Evolutionary conservation across 1,139 yeast genomes (phyloP), one percentile per base, ranked within the genome.

Genomic region (Geotrichum phurueaensis): DNA sequence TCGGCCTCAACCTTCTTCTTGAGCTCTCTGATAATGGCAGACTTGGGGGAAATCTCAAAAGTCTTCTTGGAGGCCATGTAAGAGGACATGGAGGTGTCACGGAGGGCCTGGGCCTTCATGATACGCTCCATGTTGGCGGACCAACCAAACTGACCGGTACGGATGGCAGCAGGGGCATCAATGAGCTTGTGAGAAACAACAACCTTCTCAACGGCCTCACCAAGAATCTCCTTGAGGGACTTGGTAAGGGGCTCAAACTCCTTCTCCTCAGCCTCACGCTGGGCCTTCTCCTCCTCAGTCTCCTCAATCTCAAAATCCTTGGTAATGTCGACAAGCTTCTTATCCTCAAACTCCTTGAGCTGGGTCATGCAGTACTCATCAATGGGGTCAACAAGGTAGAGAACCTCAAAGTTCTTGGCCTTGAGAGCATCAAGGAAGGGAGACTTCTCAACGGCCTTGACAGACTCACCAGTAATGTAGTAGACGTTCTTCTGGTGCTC

Each of bases 91-190:
- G 96, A 85, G 71, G 96, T 89, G 79, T 94, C 99, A 83, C 99
- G 92, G 74, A 94, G 84, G 72, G 99, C 99, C 84, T 94, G 99
- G 67, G 99, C 99, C 85, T 94, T 94, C 99, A 94, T 95, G 84
- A 94, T 94, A 87, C 99, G 94, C 84, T 94, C 99, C 99, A 95
- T 95, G 84, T 94, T 94, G 73, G 99, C 99, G 70, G 99, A 94
- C 99, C 99, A 94, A 78, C 99, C 99, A 78, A 94, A 94, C 83
- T 94, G 99, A 72, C 97, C 98, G 70, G 99, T 94, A 85, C 98
- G 91, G 77, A 94, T 92, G 71, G 99, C 99, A 78, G 99, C 99
- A 78, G 99, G 99, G 63, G 99, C 95, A 74, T 92, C 98, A 72
- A 91, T 91, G 75, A 95, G 86, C 82, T 90, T 91, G 83, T 92